Base-by-base conservation (phyloP, 108 stramenopile genomes). In the Epithemia pelagica region DNA sequence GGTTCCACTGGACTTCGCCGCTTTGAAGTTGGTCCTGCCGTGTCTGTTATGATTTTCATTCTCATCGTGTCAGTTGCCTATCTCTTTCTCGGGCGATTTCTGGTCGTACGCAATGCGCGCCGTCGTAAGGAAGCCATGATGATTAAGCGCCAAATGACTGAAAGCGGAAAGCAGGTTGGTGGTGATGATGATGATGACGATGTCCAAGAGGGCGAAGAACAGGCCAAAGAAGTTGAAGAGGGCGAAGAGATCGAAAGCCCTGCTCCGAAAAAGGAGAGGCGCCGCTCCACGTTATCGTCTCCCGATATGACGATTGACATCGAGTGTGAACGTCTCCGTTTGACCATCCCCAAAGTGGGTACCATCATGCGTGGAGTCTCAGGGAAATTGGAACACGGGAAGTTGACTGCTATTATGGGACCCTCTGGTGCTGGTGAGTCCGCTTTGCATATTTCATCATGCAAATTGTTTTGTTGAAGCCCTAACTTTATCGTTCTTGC, bases 291-390 rank as follows among this genome's bases (percentile, higher is more conserved):
- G 3, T 18, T 57, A 18, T 19, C 56, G 15, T 26, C 22, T 19
- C 65, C 51, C 23, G 52, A 29, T 23, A 28, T 54, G 28, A 54
- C n/a, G 10, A 55, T 71, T 22, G 64, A 71, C 32, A 19, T 60
- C 2, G 32, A 37, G 26, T 73, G 66, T 52, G 32, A n/a, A 26
- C 25, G 66, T 32, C 29, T 73, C 28, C 59, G 37, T 28, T 59
- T 73, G 3, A 67, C 66, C 2, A 26, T 73, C 25, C 66, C 72
- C 18, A 67, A 66, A 32, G 72, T 65, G 31, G 29, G 22, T 19
- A 60, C 59, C 21, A 67, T 73, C 32, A 59, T 73, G 59, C 51
- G 66, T 27, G 72, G 72, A 20, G 72, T 73, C 7, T 59, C 58
- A 1, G 72, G 72, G n/a, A 55, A 73, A 61, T 23, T 73, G 46